These are phyloP conservation scores for Bocquillonia castaneifolia DNA, from an alignment of 441 rosid species.

Conservation along the genomic window DNA sequence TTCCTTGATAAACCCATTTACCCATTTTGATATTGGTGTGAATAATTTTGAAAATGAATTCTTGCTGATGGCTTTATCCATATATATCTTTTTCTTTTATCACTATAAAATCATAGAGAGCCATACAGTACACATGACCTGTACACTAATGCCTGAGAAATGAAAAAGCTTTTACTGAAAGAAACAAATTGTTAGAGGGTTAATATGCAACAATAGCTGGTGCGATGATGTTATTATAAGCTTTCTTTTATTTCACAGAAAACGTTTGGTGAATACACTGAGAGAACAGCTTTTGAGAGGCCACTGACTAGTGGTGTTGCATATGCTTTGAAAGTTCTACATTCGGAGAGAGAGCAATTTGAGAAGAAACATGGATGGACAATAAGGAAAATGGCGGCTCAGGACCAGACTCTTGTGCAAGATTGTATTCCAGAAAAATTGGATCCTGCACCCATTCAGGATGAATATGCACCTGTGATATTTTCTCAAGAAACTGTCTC, in stretches of 20 bases:
- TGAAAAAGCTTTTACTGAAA: constrained; percentile 6
- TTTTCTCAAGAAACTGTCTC: constrained; percentile 97
- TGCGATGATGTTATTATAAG: constrained; percentile 9
- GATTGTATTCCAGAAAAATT: constrained; percentile 76
- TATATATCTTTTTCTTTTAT: background rate
- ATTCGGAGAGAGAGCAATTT: constrained; percentile 79
- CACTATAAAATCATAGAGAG: background rate
- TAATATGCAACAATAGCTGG: background rate
- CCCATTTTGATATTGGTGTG: background rate
- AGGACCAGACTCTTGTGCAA: constrained; percentile 79
- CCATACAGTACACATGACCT: background rate
- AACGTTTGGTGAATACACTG: constrained; percentile 87
- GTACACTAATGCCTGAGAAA: background rate
- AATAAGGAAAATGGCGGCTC: constrained; percentile 88
- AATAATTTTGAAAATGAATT: background rate
- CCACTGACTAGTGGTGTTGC: constrained; percentile 99
- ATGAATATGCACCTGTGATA: constrained; percentile 93
- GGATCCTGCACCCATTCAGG: constrained; percentile 82
- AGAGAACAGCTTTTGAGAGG: constrained; percentile 95
- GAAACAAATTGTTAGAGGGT: background rate
- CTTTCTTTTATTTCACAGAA: constrained; percentile 41
- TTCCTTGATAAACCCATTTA: background rate
- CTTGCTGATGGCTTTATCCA: background rate
- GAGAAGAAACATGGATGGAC: constrained; percentile 75
- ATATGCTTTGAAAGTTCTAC: constrained; percentile 88